Evolutionary conservation across 805 yeast genomes (phyloP).

Genomic region (Cyberlindnera xylosilytica): DNA sequence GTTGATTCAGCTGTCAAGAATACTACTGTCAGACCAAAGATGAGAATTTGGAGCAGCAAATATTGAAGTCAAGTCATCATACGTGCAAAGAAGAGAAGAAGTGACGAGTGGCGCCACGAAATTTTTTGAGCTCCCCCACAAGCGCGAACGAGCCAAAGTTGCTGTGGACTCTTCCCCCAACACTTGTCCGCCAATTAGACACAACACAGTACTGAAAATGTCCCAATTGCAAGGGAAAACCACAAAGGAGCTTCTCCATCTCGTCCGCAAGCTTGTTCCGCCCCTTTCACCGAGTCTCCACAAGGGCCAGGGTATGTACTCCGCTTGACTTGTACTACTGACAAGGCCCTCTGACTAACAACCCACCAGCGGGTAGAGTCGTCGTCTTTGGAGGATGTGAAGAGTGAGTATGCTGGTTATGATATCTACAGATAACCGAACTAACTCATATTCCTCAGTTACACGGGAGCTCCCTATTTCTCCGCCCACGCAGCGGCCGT

Average conservation of each 20-base stretch:
- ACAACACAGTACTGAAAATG: no score
- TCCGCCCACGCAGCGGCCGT: constrained; percentile 81
- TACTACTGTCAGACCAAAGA: no score
- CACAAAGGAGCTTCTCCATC: constrained; percentile 39
- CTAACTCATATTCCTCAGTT: constrained; percentile 33
- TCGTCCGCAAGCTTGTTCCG: constrained; percentile 62
- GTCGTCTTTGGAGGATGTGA: constrained; percentile 92
- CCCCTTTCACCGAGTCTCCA: constrained; percentile 70
- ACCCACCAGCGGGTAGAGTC: constrained; percentile 59
- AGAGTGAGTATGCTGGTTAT: constrained; percentile 43
- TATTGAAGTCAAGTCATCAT: no score
- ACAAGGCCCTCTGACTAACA: constrained; percentile 21
- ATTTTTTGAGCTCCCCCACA: no score
- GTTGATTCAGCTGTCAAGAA: no score
- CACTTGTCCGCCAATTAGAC: no score
- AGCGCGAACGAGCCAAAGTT: no score
- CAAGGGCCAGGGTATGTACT: constrained; percentile 70
- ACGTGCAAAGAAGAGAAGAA: no score
- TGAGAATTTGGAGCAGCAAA: no score
- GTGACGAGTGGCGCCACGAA: no score
- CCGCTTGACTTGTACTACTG: constrained; percentile 22
- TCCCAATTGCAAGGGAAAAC: constrained; percentile 13
- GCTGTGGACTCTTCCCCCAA: no score
- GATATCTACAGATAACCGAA: background rate
- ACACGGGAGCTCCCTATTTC: constrained; percentile 96